Evolutionary conservation across 2,329 filamentous ascomycete genomes (phyloP), one percentile per base, ranked within the genome.

Genomic region (Ciborinia camelliae): DNA sequence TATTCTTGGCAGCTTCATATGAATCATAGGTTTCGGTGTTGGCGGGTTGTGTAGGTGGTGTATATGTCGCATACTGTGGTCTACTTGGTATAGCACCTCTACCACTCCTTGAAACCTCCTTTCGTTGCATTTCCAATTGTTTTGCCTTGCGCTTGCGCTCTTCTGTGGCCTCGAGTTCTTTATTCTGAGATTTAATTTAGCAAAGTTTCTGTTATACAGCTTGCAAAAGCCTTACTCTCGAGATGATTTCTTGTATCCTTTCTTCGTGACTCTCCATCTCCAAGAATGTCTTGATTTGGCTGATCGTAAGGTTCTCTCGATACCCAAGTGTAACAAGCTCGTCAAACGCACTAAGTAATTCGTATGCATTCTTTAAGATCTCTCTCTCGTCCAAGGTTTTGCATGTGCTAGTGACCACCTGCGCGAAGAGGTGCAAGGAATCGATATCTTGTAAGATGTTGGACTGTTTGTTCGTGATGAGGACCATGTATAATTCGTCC

Each of bases 201-300:
- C 53, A 15, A 30, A 32, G 12, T 32, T 64, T 47, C 51, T 48
- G 7, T 10, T 52, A 15, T 47, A 39, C 5, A 64, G 67, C 62
- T 39, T 60, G 63, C 37, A 51, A 35, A 43, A 37, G 23, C 37
- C 82, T 68, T 86, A 94, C 90, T 76, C 92, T 85, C 68, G 92
- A 92, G 75, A 97, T 97, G 69, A 97, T 99, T 76, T 97, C 95
- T 78, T 99, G 95, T 72, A 99, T 98, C 76, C 95, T 88, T 83
- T 99, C 95, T 79, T 99, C 96, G 75, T 99, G 95, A 78, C 90
- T 95, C 79, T 99, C 95, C 95, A 99, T 99, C 76, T 98, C 96
- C 71, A 99, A 79, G 83, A 99, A 99, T 2, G 95, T 97, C 84
- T 96, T 97, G 82, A 99, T 99, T 80, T 99, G 96, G 79, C 88